Base-by-base conservation (phyloP, 1,139 yeast genomes). In the Arxiozyma heterogenica region DNA sequence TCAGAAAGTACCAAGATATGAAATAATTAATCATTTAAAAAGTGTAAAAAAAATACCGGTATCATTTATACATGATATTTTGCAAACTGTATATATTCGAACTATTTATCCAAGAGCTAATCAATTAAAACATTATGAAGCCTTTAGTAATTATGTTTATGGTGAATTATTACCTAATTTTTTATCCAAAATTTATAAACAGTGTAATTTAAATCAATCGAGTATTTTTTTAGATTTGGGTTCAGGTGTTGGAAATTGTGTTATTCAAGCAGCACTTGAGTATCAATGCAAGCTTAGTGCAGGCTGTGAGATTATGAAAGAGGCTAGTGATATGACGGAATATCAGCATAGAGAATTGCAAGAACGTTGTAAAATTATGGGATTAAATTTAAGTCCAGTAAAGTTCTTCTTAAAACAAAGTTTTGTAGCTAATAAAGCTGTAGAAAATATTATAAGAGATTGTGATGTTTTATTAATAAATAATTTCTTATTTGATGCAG, bases 221-320 rank as follows among this genome's bases (percentile, higher is more conserved):
- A 79, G 81, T 52, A 78, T 75, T 25, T 90, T 89, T 64, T 82
- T 90, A 57, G 97, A 87, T 69, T 74, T 91, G 43, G 98, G 97
- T 0, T 88, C 95, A 0, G 97, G 97, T 6, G 97, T 91, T 4
- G 98, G 96, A 0, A 90, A 90, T 65, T 88, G 96, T 53, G 85
- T 87, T 0, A 77, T 90, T 51, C 97, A 90, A 68, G 95, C 96
- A 0, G 90, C 96, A 0, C 71, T 90, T 34, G 96, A 90, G 63
- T 83, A 81, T 67, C 96, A 96, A 0, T 87, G 91, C 56, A 74
- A 75, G 51, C 22, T 62, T 21, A 83, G 95, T 68, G 89, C 88
- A 64, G 98, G 98, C 0, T 87, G 94, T 69, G 98, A 91, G 66
- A 77, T 91, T 48, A 90, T 89, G 95, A 78, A 78, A 38, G 84